Conservation (phyloP, 176 grass and related monocot species). For the Phoenix roebelenii region DNA sequence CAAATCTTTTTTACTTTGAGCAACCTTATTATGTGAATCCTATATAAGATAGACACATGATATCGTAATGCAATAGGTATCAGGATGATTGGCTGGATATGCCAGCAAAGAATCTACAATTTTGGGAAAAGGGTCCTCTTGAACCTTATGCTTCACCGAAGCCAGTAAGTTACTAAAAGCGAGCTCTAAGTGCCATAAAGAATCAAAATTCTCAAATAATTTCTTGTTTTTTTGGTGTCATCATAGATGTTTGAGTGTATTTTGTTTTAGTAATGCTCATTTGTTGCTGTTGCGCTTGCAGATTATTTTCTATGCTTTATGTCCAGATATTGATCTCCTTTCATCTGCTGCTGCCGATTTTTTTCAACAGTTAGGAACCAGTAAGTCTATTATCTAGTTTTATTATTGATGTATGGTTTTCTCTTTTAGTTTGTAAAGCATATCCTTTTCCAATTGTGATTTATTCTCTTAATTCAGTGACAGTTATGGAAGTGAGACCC, state of each 20-base stretch:
- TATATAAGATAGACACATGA: not conserved
- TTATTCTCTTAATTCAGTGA: too few species aligned
- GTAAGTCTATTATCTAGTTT: constrained; percentile 36
- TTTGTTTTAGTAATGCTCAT: too few species aligned
- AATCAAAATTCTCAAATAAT: too few species aligned
- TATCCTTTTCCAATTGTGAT: too few species aligned
- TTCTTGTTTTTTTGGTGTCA: too few species aligned
- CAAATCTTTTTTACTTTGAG: constrained; percentile 15
- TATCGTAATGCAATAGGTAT: constrained; percentile 45
- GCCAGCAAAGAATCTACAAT: constrained; percentile 57
- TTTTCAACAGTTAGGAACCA: constrained; percentile 79
- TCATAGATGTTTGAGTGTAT: too few species aligned
- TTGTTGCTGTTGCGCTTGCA: constrained; percentile 20
- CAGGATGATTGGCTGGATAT: constrained; percentile 98
- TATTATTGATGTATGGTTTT: not conserved
- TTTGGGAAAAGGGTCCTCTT: constrained; percentile 94
- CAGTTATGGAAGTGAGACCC: too few species aligned
- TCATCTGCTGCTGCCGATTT: constrained; percentile 68
- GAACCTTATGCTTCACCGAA: constrained; percentile 95
- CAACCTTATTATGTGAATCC: constrained; percentile 1
- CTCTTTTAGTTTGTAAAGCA: too few species aligned
- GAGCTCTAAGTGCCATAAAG: too few species aligned
- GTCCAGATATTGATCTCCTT: constrained; percentile 87
- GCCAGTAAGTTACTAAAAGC: constrained; percentile 42
- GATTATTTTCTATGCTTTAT: constrained; percentile 84